A percentile compares a stretch with the other conserved stretches of the same genome.
phyloP scores from a whole-genome alignment of 768 basidiomycete species.

The Pisolithus sp. region DNA sequence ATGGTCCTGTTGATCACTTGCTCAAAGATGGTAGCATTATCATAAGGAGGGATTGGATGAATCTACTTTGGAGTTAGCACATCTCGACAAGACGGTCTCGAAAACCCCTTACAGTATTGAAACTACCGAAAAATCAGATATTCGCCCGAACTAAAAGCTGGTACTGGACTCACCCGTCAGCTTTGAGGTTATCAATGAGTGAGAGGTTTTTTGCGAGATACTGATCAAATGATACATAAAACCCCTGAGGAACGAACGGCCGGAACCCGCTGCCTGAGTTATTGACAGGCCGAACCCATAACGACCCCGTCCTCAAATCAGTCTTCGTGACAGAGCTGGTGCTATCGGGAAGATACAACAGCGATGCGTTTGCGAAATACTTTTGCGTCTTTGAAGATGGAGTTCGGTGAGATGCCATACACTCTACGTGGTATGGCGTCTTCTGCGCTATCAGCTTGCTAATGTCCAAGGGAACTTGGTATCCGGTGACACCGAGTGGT shows the following conservation, averaged over 20 bases:
- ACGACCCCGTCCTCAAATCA: slow-evolving; percentile 39
- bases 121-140: slow-evolving; percentile 2
- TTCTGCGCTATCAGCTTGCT: slow-evolving; percentile 22
- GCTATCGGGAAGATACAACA: slow-evolving; percentile 38
- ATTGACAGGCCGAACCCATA: slow-evolving; percentile 33
- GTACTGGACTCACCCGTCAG: slow-evolving; percentile 39
- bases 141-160: neutral
- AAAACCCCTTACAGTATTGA: slow-evolving; percentile 18
- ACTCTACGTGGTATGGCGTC: slow-evolving; percentile 28
- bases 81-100: slow-evolving; percentile 3
- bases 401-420: slow-evolving; percentile 25
- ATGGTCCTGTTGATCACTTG: slow-evolving; percentile 14
- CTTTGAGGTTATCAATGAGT: slow-evolving; percentile 48
- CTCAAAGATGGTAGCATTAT: slow-evolving; percentile 38
- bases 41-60: slow-evolving; percentile 66
- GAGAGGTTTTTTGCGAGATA: slow-evolving; percentile 50
- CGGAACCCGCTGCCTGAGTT: slow-evolving; percentile 20
- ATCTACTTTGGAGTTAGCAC: slow-evolving; percentile 37
- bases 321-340: slow-evolving; percentile 40
- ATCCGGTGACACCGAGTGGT: slow-evolving; percentile 33
- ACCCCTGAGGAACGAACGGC: slow-evolving; percentile 62
- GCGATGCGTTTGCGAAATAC: slow-evolving; percentile 25
- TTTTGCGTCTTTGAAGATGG: slow-evolving; percentile 13
- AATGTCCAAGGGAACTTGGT: slow-evolving; percentile 31
- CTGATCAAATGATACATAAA: slow-evolving; percentile 56